Base-by-base conservation (phyloP, 345 rosid species). In the Pseudoturritis turrita region DNA sequence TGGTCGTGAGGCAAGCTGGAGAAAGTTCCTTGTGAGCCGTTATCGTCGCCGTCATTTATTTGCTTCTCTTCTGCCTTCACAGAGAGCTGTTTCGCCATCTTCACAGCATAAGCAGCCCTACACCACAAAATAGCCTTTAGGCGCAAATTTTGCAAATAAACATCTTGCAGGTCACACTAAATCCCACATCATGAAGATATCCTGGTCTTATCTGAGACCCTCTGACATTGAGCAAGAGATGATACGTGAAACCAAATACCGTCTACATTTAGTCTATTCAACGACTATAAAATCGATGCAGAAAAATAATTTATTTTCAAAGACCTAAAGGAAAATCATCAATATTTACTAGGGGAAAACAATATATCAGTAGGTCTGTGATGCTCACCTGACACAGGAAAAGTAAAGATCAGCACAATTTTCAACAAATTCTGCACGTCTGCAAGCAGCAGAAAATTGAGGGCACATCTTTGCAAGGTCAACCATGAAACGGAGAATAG, bases 401-500 rank as follows among this genome's bases (percentile, higher is more conserved):
- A 96, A 96, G 77, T 90, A 96, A 50, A 96, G 97, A 71, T 92
- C 98, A 18, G 85, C 85, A 68, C 98, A 96, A 81, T 86, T 86
- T 79, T 92, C 98, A 59, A 96, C 88, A 81, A 90, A 88, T 62
- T 96, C 99, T 12, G 91, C 76, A 52, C 96, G 83, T 78, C 97
- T 85, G 90, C 98, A 96, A 66, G 85, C 91, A 80, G 94, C 85
- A 65, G 98, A 88, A 83, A 96, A 96, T 19, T 92, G 82, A 68
- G 96, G 91, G 74, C 91, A 92, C 97, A 96, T 91, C 83, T 96
- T 96, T 63, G 96, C 97, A 63, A 96, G 85, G 83, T 96, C 99
- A 85, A 96, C 99, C 99, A 96, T 92, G 79, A 96, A 96, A 76
- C 97, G 87, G 72, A 96, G 86, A 62, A 96, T 94, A 7, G 99